A percentile compares a stretch with the other conserved stretches of the same genome.
Conservation (phyloP, 257 asterid species). For the Petrea volubilis region DNA sequence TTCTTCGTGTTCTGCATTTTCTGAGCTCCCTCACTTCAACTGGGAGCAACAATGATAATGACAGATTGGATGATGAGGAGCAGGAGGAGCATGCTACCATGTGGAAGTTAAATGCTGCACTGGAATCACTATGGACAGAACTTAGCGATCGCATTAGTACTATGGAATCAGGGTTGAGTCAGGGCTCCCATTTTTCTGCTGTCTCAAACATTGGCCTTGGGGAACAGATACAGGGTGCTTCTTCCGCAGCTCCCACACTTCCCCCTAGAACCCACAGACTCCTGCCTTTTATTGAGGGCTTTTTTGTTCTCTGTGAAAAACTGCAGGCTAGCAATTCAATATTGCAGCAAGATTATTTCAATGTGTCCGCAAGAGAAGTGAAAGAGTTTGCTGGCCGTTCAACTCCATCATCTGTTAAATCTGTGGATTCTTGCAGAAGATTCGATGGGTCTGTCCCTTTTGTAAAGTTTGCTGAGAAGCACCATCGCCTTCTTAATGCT, state of each 20-base stretch:
- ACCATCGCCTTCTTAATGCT: conserved; percentile 92
- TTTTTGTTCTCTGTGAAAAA: conserved; percentile 90
- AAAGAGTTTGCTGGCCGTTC: conserved; percentile 72
- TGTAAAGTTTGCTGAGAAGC: conserved; percentile 86
- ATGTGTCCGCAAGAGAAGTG: conserved; percentile 82
- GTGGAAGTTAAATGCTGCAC: conserved; percentile 78
- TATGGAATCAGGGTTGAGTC: conserved; percentile 79
- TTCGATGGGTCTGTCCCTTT: conserved; percentile 76
- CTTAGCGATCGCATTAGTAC: conserved; percentile 83
- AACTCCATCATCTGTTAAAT: conserved; percentile 32
- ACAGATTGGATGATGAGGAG: conserved; percentile 53
- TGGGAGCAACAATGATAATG: conserved; percentile 42
- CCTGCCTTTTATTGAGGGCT: conserved; percentile 93
- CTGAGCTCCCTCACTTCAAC: conserved; percentile 72
- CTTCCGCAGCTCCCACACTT: conserved; percentile 73
- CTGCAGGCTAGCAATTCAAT: conserved; percentile 62
- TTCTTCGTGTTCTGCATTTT: conserved; percentile 90
- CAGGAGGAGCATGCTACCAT: conserved; percentile 77
- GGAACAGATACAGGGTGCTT: conserved; percentile 75
- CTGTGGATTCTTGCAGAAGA: conserved; percentile 57
- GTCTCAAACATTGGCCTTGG: conserved; percentile 48
- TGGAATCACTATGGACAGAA: conserved; percentile 92
- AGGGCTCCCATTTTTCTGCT: conserved; percentile 50
- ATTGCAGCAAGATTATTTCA: conserved; percentile 68
- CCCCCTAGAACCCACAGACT: conserved; percentile 98